Evolutionary conservation across 2,329 filamentous ascomycete species (phyloP), one percentile per base, ranked within the genome.

Genomic region (Fusarium sp.): DNA sequence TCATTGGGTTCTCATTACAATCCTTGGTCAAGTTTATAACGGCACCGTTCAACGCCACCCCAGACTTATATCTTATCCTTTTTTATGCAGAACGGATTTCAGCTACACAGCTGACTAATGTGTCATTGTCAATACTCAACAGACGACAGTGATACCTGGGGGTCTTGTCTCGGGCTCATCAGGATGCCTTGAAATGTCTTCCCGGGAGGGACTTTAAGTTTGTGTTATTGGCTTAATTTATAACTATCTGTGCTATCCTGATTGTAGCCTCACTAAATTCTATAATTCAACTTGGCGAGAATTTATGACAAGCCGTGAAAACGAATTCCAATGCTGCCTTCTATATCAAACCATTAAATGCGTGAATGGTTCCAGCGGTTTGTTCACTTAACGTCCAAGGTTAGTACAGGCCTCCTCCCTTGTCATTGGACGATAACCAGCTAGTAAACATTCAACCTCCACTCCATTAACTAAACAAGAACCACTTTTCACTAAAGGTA

Each of bases 381-480:
- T 21, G 23, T 54, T 27, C 31, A 57, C 41, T 66, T 48, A 27
- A 37, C 63, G 33, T 41, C 35, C 33, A 14, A 55, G 39, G 45
- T 39, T 37, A 41, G 25, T 12, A n/a, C 44, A 42, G 37, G 46
- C 41, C n/a, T 35, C 46, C 54, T 51, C 31, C 21, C 16, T 29
- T 52, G 8, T 42, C 16, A 69, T 69, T 69, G 65, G 66, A 27
- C 21, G 9, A 42, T 54, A 48, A 14, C 27, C 19, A 41, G 59
- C 66, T 69, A 64, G 59, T 58, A 51, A 33, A 35, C 21, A 49
- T 38, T 44, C n/a, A 42, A 56, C 48, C 46, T 51, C 48, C 31
- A 21, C 73, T 60, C 66, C 68, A 48, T 59, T 60, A 48, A 61
- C 49, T 54, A 54, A 39, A 45, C 23, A 64, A 49, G 55, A 61